Base-by-base conservation (phyloP, 305 asterid species). In the Fraxinus ornus region DNA sequence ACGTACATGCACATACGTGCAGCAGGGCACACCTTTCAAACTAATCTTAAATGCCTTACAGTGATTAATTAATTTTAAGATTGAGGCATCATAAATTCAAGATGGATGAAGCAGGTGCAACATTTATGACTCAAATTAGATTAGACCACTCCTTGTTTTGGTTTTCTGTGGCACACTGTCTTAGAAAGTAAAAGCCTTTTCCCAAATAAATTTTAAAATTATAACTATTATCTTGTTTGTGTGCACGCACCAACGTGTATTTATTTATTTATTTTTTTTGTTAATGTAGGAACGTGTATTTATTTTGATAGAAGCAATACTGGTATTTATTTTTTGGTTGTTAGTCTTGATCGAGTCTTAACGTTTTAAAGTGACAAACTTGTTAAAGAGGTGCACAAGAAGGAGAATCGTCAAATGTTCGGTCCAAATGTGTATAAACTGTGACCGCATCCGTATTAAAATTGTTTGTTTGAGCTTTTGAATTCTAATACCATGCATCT, bases 21-120 rank as follows among this genome's bases (percentile, higher is more conserved):
- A 72, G 77, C 41, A 49, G 68, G 89, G 89, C 89, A 84, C 87
- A 79, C 87, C 1, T 37, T 78, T 76, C 89, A 71, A 86, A 76
- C 81, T 19, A 47, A 81, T 6, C 36, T 70, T 49, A 37, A 39
- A 24, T 84, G 76, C 30, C 24, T 83, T 83, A 28, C 64, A 76
- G 77, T 17, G 78, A 60, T 37, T 19, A 33, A 77, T 32, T 57
- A 70, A 74, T 37, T 76, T 76, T 44, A 64, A 49, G 66, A 68
- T 37, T 74, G 35, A 55, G 84, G 79, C 32, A 26, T 66, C 60
- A 79, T 82, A 71, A 82, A 85, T 82, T 82, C 47, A 62, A 85
- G 80, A 52, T 52, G 41, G 76, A 77, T 28, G 26, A 24, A 72
- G 36, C 70, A 55, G 82, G 74, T 52, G 33, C 37, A 35, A 37